Base-by-base conservation (phyloP, 129 eudicot genomes). In the Helianthus tuberosus region DNA sequence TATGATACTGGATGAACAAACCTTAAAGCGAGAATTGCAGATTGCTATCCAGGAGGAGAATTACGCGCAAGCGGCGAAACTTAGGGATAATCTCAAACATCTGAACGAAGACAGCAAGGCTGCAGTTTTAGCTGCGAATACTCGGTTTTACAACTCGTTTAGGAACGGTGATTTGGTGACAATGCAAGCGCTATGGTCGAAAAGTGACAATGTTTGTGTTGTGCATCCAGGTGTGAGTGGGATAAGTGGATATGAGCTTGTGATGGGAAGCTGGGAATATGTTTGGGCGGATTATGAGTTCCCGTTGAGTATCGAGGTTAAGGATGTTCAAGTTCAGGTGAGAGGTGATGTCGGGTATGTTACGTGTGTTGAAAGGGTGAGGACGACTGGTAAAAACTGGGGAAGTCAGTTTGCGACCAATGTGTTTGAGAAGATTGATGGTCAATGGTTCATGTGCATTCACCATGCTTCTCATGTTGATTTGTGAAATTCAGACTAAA, bases 221-320 rank as follows among this genome's bases (percentile, higher is more conserved):
- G 97, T 94, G 66, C 98, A 94, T 77, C 97, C 98, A 0, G 98
- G 98, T 36, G 97, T 91, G 10, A 86, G 98, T 74, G 98, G 97
- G 10, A 94, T 94, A 71, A 86, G 96, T 3, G 96, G 98, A 5
- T 74, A 90, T 61, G 98, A 94, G 74, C 93, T 86, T 38, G 97
- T 94, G 6, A 94, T 88, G 93, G 96, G 96, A 11, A 94, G 98
- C 78, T 94, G 98, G 98, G 98, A 94, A 57, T 90, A 88, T 65
- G 98, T 94, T 12, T 88, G 96, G 97, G 98, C 95, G 0, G 96
- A 94, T 70, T 94, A 94, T 63, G 97, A 94, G 13, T 94, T 94
- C 44, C 98, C 98, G 1, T 69, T 94, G 13, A 83, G 82, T 23
- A 94, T 94, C 14, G 98, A 94, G 79, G 80, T 90, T 32, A 90